Evolutionary conservation across 1,139 yeast species (phyloP).

Genomic region (Candida pseudocylindracea): DNA sequence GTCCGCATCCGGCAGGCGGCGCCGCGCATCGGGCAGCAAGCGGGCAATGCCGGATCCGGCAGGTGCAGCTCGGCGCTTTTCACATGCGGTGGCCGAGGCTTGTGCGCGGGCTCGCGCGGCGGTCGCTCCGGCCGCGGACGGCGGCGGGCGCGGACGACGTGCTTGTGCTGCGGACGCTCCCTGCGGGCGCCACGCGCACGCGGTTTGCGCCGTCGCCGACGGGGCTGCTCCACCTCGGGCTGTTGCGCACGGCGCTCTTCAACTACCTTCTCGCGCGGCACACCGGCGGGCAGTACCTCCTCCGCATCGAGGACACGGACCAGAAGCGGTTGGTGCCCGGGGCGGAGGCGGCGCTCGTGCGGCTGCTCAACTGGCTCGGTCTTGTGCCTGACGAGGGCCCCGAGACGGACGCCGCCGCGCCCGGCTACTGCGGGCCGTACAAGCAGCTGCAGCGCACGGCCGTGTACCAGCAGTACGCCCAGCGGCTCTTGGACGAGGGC

Average conservation of each 20-base stretch:
- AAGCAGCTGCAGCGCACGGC: conserved; percentile 60
- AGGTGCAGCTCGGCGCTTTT: too few relatives aligned
- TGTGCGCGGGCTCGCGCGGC: too few relatives aligned
- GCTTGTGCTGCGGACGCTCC: conserved; percentile 16
- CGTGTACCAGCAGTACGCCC: conserved; percentile 38
- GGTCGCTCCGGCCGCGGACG: too few relatives aligned
- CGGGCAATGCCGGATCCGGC: too few relatives aligned
- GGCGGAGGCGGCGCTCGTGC: conserved; percentile 66
- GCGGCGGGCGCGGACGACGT: conserved; percentile 6
- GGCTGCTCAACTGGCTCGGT: conserved; percentile 60
- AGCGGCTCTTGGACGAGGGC: conserved; percentile 34
- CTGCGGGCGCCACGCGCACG: conserved; percentile 48
- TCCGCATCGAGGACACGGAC: conserved; percentile 87
- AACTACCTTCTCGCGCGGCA: conserved; percentile 64
- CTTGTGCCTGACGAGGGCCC: conserved; percentile 73
- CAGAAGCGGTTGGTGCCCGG: conserved; percentile 52
- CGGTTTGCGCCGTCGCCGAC: conserved; percentile 98
- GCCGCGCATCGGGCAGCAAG: too few relatives aligned
- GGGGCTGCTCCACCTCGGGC: conserved; percentile 79
- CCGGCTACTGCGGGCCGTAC: conserved; percentile 56
- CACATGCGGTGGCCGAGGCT: too few relatives aligned
- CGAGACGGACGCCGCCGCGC: conserved; percentile 7
- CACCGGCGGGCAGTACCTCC: conserved; percentile 60
- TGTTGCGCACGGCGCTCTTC: conserved; percentile 79
- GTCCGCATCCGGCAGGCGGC: too few relatives aligned